Evolutionary conservation across 2,329 filamentous ascomycete genomes (phyloP), one percentile per base, ranked within the genome.

Genomic region (Fusarium nanum): DNA sequence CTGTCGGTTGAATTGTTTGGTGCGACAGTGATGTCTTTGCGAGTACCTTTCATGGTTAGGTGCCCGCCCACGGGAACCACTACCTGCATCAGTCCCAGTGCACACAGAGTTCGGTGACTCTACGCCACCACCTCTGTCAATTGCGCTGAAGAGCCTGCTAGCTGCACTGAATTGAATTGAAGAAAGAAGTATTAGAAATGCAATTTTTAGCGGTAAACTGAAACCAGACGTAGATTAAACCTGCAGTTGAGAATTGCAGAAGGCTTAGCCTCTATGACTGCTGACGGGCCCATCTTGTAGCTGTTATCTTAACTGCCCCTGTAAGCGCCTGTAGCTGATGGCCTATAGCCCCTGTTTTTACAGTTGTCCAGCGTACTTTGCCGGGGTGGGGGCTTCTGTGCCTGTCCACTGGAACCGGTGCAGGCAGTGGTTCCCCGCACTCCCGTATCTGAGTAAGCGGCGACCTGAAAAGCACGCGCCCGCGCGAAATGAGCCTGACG

Each of bases 121-220:
- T 34, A 9, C 16, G 11, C 16, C 32, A 34, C 16, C 32, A 18
- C 32, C 32, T 3, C 32, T 34, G 9, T 18, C 3, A 9, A 34
- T 16, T 18, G 16, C 30, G 14, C 14, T 16, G 14, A 16, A 34
- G 30, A 16, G 14, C 14, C 30, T 34, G 4, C 30, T 32, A 32
- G 3, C 13, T 34, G 14, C 32, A 34, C 0, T 11, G 0, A n/a
- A 18, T 34, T 9, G 2, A 18, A 18, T 3, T 37, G 8, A 11
- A 37, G 16, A 11, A 37, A 37, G 9, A 11, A 18, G 9, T 6
- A 11, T 2, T 5, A 18, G 2, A 8, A 37, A 37, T 2, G 16
- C 1, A 9, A 11, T n/a, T 10, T 18, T 11, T 37, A 18, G 16
- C 32, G 0, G 16, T 10, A 11, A 11, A 37, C 2, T 37, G 32